These are phyloP conservation scores for Microascus cirrosus DNA, from an alignment of 2,329 filamentous ascomycete species.

Conservation along the genomic window DNA sequence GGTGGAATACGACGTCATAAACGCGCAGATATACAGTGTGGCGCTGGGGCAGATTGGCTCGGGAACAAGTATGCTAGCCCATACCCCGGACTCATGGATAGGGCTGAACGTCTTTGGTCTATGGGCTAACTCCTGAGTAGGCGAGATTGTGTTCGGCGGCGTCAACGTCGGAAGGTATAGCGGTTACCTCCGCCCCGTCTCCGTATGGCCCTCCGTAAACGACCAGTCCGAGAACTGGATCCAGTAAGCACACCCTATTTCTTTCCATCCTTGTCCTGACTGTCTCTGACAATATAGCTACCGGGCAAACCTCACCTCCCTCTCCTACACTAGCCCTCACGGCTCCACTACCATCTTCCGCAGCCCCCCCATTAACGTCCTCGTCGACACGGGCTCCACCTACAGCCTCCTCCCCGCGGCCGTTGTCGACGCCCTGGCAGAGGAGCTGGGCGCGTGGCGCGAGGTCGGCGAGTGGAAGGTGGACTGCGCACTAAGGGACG, in stretches of 20 bases:
- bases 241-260: conserved; percentile 15
- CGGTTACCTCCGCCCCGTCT: conserved; percentile 19
- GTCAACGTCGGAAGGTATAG: conserved; percentile 23
- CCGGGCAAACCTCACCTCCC: conserved; percentile 24
- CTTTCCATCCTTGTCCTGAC: not conserved
- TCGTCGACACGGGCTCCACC: conserved; percentile 43
- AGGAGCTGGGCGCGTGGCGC: conserved; percentile 24
- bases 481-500: conserved; percentile 24
- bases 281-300: conserved; percentile 12
- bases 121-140: conserved; percentile 7
- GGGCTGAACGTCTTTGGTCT: not conserved
- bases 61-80: conserved; percentile 16
- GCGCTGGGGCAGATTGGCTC: conserved; percentile 20
- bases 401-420: conserved; percentile 31
- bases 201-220: conserved; percentile 21
- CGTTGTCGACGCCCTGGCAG: conserved; percentile 29
- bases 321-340: conserved; percentile 18
- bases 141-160: conserved; percentile 32
- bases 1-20: conserved; percentile 18
- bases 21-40: conserved; percentile 23
- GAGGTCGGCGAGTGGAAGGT: conserved; percentile 29
- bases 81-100: not conserved
- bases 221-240: conserved; percentile 19
- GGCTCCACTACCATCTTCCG: conserved; percentile 28
- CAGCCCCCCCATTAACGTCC: conserved; percentile 27